Base-by-base conservation (phyloP, 2,329 filamentous ascomycete species). In the Blumeria hordei region DNA sequence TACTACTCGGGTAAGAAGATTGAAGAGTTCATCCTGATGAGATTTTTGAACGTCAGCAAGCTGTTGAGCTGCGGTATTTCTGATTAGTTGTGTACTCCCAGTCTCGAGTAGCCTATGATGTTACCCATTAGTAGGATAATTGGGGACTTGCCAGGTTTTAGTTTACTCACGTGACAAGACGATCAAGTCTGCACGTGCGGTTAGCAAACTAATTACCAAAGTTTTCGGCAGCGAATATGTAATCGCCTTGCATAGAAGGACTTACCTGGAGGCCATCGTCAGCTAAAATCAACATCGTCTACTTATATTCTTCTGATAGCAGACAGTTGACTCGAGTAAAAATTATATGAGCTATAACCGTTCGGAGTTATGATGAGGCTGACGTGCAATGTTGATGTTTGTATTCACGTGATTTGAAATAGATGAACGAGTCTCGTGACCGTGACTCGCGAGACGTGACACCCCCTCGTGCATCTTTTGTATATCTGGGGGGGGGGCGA, bases 21-120 rank as follows among this genome's bases (percentile, higher is more conserved):
- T 95, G 70, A 96, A 96, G 1, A 98, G 74, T 68, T 98, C 93
- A 69, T 98, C 90, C 0, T 92, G 92, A 64, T 96, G 92, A 67
- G 92, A 85, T 67, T 95, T 96, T 69, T 98, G 93, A 68, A 94
- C 92, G 69, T 98, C 92, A 58, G 88, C 92, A 59, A 98, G 76
- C 70, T 98, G 92, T 65, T 93, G 88, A 58, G 94, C 92, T 59
- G 92, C 93, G 59, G 92, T 98, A 66, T 95, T 94, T 62, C 93
- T 83, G 66, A 98, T 96, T 61, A 98, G 75, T 66, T 84, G 83
- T 58, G 92, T 98, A 70, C 90, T 96, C 63, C 92, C 92, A 56
- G 92, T 96, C 75, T 98, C 92, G 63, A 98, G 81, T 67, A 98
- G 80, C 60, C 88, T 94, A 68, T 54, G 59, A 32, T 58, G 54